Evolutionary conservation across 768 basidiomycete genomes (phyloP).

Genomic region (Albatrellus ellisii): DNA sequence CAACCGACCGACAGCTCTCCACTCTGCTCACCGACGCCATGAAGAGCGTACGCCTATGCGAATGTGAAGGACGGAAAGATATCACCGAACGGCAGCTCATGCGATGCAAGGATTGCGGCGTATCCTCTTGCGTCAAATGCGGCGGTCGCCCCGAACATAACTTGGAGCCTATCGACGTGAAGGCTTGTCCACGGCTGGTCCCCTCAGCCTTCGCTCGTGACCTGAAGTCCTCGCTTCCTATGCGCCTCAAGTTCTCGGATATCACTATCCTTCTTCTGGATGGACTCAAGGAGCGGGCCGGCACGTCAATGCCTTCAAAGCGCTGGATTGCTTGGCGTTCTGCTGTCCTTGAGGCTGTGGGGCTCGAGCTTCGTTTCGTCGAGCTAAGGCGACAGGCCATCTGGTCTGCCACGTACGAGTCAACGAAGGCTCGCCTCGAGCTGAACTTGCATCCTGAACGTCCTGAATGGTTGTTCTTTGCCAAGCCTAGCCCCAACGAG

Average conservation of each 20-base stretch:
- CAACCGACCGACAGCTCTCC: slow-evolving; percentile 28
- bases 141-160: slow-evolving; percentile 88
- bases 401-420: slow-evolving; percentile 75
- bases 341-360: slow-evolving; percentile 46
- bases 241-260: slow-evolving; percentile 55
- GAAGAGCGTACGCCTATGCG: slow-evolving; percentile 66
- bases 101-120: slow-evolving; percentile 64
- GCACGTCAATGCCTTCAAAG: slow-evolving; percentile 31
- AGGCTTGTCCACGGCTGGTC: slow-evolving; percentile 40
- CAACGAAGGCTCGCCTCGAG: slow-evolving; percentile 57
- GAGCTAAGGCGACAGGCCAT: slow-evolving; percentile 80
- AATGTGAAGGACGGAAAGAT: slow-evolving; percentile 81
- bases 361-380: slow-evolving; percentile 66
- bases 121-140: slow-evolving; percentile 73
- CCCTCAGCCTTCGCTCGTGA: slow-evolving; percentile 66
- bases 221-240: slow-evolving; percentile 73
- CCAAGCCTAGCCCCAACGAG: slow-evolving; percentile 46
- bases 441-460: slow-evolving; percentile 63
- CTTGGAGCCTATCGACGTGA: slow-evolving; percentile 39
- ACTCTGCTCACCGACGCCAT: slow-evolving; percentile 52
- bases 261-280: slow-evolving; percentile 42
- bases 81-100: slow-evolving; percentile 56
- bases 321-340: slow-evolving; percentile 60
- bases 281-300: slow-evolving; percentile 27
- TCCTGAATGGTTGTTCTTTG: slow-evolving; percentile 82